Evolutionary conservation across 441 rosid genomes (phyloP).

Genomic region (Melastoma candidum): DNA sequence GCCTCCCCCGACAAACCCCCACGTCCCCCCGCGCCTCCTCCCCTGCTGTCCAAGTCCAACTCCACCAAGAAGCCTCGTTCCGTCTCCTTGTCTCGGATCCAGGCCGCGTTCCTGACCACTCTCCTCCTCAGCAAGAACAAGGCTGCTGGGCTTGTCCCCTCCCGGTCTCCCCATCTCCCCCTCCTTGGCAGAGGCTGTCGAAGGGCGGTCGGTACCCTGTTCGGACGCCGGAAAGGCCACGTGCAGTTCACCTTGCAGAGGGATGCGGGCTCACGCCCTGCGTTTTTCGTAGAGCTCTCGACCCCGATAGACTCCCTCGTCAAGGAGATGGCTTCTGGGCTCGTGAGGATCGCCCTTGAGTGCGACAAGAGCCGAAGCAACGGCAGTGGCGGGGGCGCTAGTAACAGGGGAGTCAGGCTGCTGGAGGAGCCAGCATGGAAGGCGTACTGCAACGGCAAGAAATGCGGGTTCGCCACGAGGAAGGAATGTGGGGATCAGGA

Average conservation of each 20-base stretch:
- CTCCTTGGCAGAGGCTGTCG: constrained; percentile 16
- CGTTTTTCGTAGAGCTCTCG: constrained; percentile 78
- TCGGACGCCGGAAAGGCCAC: constrained; percentile 80
- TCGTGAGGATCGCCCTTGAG: constrained; percentile 84
- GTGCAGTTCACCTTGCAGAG: constrained; percentile 87
- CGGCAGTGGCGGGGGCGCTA: neutral
- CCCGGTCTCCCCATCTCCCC: too few relatives aligned
- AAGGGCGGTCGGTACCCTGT: constrained; percentile 77
- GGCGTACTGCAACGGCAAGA: constrained; percentile 87
- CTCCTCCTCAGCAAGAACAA: too few relatives aligned
- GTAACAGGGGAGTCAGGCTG: constrained; percentile 27
- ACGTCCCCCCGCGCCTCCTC: too few relatives aligned
- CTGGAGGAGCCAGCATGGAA: constrained; percentile 87
- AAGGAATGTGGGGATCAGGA: constrained; percentile 68
- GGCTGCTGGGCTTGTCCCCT: too few relatives aligned
- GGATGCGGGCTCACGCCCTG: constrained; percentile 67
- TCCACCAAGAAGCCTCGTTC: too few relatives aligned
- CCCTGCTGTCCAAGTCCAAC: too few relatives aligned
- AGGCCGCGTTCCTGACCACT: too few relatives aligned
- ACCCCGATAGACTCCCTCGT: constrained; percentile 79
- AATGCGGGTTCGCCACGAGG: constrained; percentile 71
- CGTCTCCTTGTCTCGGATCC: too few relatives aligned
- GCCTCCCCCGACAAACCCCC: too few relatives aligned
- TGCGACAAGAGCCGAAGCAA: constrained; percentile 50
- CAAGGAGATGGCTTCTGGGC: constrained; percentile 93